Base-by-base conservation (phyloP, 2,329 filamentous ascomycete genomes). In the Cladophialophora psammophila region DNA sequence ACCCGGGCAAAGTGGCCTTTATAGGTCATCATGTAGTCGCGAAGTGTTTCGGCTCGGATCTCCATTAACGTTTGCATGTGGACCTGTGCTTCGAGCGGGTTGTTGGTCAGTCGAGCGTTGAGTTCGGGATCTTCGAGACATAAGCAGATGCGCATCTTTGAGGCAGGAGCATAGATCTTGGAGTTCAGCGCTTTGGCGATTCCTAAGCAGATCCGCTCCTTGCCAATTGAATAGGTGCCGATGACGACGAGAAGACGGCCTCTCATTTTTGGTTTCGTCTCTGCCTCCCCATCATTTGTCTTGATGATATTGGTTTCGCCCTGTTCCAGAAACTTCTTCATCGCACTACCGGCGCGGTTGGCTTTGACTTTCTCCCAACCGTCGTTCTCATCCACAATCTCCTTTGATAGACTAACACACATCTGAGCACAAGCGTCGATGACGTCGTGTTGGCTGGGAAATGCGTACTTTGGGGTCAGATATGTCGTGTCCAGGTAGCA, bases 401-500 rank as follows among this genome's bases (percentile, higher is more conserved):
- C 88, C 60, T 90, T 88, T 63, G 89, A 90, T 62, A 94, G 83
- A 67, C 86, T 89, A n/a, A 90, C 87, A 75, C 93, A 97, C 78
- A 98, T 88, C 40, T 96, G 91, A 3, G 93, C 92, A 75, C 93
- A 97, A 8, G 94, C 91, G 69, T 87, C 84, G 68, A 98, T 93
- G 63, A 99, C 95, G 72, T 95, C 90, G 64, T 90, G 85, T 76
- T 99, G 95, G 3, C 88, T 90, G 0, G 95, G 95, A 73, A 99
- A 99, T 0, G 94, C 90, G 78, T 98, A 99, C 70, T 94, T 93
- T 0, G 95, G 95, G 70, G 95, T 97, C 10, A 99, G 85, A 76
- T 99, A 99, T 0, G 95, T 99, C 0, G 95, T 99, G 76, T 99
- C 95, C 8, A 99, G 87, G 76, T 99, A 99, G 80, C 95, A 98